Base-by-base conservation (phyloP, 208 protist genomes). In the Trypanosoma rangeli region DNA sequence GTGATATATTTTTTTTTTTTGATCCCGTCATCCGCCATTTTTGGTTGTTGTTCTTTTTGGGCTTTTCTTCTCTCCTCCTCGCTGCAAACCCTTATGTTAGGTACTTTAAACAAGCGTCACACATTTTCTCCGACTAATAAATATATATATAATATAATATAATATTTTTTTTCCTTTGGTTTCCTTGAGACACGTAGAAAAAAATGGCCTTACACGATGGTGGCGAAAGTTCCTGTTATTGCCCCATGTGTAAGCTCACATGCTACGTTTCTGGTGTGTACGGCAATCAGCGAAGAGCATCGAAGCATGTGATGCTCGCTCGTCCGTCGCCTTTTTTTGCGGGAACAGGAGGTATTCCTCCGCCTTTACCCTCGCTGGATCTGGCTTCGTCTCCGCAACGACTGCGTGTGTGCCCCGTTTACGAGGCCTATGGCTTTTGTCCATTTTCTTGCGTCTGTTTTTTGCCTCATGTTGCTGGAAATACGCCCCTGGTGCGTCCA, bases 371-470 rank as follows among this genome's bases (percentile, higher is more conserved):
- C 15, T 58, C 63, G 35, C 33, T 90, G 44, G 26, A 49, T 56
- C 37, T 33, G 39, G 18, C 53, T 16, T 55, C 57, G 46, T 54
- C 49, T 35, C 74, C 70, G 16, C 31, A 63, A 5, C 39, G 73
- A 15, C 64, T 76, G 3, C 12, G 22, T 68, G 60, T 56, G 16
- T 97, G 92, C 67, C 92, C 92, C 1, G 82, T 94, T 10, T 86
- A 79, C 53, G 66, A 63, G 12, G 65, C 74, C 39, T 97, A 84
- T 62, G 92, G 89, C 35, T 97, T 94, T 77, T 97, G 92, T 60
- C 83, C 87, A 5, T 90, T 88, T 66, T 64, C 73, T 64, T 49
- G 58, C 15, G 82, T 81, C 54, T 97, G 92, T 78, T 94, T 88
- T 64, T 65, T 97, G 20, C 76, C 79, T 37, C 92, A 97, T 79